Conservation (phyloP, 2,329 filamentous ascomycete species). For the Fusarium sp. region DNA sequence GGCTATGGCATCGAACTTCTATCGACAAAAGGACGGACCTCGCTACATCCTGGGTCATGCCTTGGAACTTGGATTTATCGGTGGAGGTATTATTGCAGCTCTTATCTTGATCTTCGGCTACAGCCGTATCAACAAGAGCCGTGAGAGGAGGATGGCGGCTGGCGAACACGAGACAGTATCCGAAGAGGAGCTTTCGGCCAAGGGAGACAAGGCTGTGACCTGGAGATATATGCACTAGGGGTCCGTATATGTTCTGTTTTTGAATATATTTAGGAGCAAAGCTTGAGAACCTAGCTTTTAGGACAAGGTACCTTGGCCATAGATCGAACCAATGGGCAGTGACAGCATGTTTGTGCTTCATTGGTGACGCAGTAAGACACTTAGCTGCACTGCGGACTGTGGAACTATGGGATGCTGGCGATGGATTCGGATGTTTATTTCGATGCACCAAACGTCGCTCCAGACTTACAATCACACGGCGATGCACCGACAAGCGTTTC, state of each 20-base stretch:
- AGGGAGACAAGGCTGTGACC: constrained; percentile 71
- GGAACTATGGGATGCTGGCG: too few species aligned
- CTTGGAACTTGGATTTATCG: constrained; percentile 63
- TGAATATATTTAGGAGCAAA: too few species aligned
- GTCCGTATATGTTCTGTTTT: background rate
- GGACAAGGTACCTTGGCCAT: too few species aligned
- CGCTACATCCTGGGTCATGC: constrained; percentile 63
- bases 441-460: too few species aligned
- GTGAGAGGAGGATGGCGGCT: constrained; percentile 58
- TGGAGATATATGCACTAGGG: constrained; percentile 69
- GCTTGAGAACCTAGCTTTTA: too few species aligned
- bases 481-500: too few species aligned
- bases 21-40: constrained; percentile 63
- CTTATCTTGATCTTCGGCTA: constrained; percentile 63
- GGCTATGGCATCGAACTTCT: constrained; percentile 80
- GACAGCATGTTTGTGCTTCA: too few species aligned
- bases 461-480: too few species aligned
- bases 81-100: constrained; percentile 57
- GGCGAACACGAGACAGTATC: constrained; percentile 56
- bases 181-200: constrained; percentile 63
- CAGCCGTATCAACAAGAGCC: constrained; percentile 66
- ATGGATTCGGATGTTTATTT: too few species aligned
- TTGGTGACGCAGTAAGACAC: too few species aligned
- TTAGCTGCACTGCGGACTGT: too few species aligned
- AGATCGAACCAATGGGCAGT: too few species aligned